These are phyloP conservation scores for Hygrophoropsis aurantiaca DNA, from an alignment of 768 basidiomycete species.

Conservation along the genomic window DNA sequence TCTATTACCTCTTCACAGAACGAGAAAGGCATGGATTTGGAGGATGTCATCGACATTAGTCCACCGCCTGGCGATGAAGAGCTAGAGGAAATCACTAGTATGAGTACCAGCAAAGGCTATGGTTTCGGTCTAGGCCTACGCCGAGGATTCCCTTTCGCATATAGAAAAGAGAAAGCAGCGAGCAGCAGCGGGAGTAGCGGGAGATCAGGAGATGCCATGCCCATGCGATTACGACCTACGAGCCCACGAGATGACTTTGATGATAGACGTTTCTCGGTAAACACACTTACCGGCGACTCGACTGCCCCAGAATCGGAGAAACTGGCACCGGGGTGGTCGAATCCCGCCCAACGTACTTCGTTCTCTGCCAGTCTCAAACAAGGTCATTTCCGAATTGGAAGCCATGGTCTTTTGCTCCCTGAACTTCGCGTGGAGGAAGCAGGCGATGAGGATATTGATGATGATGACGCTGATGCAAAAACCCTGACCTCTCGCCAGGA, in stretches of 20 bases:
- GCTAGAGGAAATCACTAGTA: conserved; percentile 20
- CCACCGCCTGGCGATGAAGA: conserved; percentile 18
- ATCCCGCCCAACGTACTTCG: conserved; percentile 18
- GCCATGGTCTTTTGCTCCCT: conserved; percentile 18
- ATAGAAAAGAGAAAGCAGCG: conserved; percentile 21
- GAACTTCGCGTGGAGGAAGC: conserved; percentile 12
- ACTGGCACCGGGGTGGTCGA: conserved; percentile 30
- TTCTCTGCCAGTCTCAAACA: conserved; percentile 11
- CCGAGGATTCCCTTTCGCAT: conserved; percentile 22
- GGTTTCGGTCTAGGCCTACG: conserved; percentile 33
- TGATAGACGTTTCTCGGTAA: conserved; percentile 28
- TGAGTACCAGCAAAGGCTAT: conserved; percentile 32
- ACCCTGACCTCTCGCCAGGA: conserved; percentile 29
- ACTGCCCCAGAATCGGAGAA: conserved; percentile 31
- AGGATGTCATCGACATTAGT: conserved; percentile 6
- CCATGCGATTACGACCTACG: conserved; percentile 10
- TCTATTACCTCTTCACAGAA: background rate
- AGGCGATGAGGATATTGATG: conserved; percentile 20
- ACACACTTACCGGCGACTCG: conserved; percentile 17
- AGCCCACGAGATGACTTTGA: conserved; percentile 18
- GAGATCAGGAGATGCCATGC: too few relatives aligned
- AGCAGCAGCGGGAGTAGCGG: conserved; percentile 17
- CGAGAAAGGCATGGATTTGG: conserved; percentile 8
- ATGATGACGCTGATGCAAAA: conserved; percentile 28
- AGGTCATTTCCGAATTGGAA: conserved; percentile 1